Evolutionary conservation across 352 stramenopile species (phyloP).

Genomic region (Peronospora belbahrii): DNA sequence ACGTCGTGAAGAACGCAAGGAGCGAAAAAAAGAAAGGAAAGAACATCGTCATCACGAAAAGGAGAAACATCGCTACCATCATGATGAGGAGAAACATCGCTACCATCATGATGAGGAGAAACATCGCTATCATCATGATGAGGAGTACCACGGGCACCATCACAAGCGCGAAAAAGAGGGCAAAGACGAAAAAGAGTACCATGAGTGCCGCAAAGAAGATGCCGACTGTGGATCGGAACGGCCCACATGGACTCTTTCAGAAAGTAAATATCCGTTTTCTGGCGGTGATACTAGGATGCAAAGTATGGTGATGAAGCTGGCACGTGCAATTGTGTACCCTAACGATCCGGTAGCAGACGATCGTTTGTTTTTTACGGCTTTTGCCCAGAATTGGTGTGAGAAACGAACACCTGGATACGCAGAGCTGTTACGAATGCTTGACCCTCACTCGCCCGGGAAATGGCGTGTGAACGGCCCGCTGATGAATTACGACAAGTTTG

Average conservation of each 20-base stretch:
- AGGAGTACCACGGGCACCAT: not conserved
- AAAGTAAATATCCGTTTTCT: conserved; percentile 22
- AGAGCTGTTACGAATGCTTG: conserved; percentile 40
- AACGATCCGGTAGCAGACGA: conserved; percentile 26
- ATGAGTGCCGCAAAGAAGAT: conserved; percentile 9
- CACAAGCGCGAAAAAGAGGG: conserved; percentile 13
- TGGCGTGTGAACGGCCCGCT: conserved; percentile 60
- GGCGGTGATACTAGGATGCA: conserved; percentile 13
- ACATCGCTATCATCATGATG: not conserved
- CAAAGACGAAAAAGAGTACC: conserved; percentile 1
- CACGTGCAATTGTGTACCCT: conserved; percentile 22
- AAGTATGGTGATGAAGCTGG: conserved; percentile 20
- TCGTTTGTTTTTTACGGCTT: conserved; percentile 61
- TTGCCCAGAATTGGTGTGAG: conserved; percentile 60
- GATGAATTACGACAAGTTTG: conserved; percentile 63
- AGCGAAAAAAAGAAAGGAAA: conserved; percentile 5
- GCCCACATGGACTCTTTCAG: conserved; percentile 5
- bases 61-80: conserved; percentile 2
- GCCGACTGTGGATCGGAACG: conserved; percentile 4
- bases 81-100: too few relatives aligned
- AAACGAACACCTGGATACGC: conserved; percentile 38
- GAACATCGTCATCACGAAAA: not conserved
- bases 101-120: too few relatives aligned
- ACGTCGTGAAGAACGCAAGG: conserved; percentile 10
- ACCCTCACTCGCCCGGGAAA: conserved; percentile 51